These are phyloP conservation scores for Boletus reticulatus DNA, from an alignment of 768 basidiomycete genomes.

Conservation along the genomic window DNA sequence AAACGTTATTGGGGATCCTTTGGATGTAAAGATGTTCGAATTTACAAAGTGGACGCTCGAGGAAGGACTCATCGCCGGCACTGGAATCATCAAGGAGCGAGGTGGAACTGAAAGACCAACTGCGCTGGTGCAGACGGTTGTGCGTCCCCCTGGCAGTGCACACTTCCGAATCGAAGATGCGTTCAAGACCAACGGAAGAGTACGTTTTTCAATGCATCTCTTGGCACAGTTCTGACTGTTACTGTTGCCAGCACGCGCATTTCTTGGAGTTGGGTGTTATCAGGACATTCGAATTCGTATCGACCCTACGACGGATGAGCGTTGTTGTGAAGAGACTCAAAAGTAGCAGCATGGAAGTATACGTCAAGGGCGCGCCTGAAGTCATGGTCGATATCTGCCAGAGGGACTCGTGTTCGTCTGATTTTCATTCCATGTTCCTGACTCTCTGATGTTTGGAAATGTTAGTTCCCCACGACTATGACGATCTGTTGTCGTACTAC, in stretches of 20 bases:
- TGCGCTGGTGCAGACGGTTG: slow-evolving; percentile 93
- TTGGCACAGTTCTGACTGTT: neutral
- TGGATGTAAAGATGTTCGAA: slow-evolving; percentile 97
- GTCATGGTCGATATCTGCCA: slow-evolving; percentile 97
- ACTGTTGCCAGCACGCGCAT: slow-evolving; percentile 72
- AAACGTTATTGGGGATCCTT: slow-evolving; percentile 88
- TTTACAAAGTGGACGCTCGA: slow-evolving; percentile 97
- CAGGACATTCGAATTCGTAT: slow-evolving; percentile 94
- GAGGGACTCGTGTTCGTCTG: slow-evolving; percentile 78
- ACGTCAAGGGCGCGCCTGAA: slow-evolving; percentile 99
- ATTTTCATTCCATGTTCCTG: neutral
- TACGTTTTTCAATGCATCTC: slow-evolving; percentile 30
- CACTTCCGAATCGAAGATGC: slow-evolving; percentile 93
- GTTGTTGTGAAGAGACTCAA: slow-evolving; percentile 95
- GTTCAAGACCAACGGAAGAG: slow-evolving; percentile 77
- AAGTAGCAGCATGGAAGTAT: slow-evolving; percentile 94
- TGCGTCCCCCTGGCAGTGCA: slow-evolving; percentile 91
- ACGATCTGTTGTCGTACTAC: slow-evolving; percentile 94
- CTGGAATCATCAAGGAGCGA: slow-evolving; percentile 66
- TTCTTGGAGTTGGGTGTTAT: slow-evolving; percentile 97
- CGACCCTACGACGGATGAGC: slow-evolving; percentile 91
- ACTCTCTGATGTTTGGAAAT: slow-evolving; percentile 13
- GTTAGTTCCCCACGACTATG: slow-evolving; percentile 92
- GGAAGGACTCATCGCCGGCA: slow-evolving; percentile 76
- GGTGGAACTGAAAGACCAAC: slow-evolving; percentile 67